These are phyloP conservation scores for Daedaleopsis sinensis DNA, from an alignment of 768 basidiomycete genomes.

Conservation along the genomic window DNA sequence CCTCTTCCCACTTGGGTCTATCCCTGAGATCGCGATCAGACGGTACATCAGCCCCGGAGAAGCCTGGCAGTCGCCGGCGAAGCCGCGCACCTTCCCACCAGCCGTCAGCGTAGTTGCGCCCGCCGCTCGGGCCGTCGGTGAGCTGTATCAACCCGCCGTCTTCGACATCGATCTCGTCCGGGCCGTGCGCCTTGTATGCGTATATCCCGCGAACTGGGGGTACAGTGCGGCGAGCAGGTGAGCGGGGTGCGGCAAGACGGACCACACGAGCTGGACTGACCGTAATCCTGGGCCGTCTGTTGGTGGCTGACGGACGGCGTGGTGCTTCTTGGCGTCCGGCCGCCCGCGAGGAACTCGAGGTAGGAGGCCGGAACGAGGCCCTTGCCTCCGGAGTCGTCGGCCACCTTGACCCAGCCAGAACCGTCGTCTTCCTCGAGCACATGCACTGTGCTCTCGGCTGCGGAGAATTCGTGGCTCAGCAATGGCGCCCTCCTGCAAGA, in stretches of 20 bases:
- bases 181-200: conserved; percentile 71
- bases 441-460: conserved; percentile 66
- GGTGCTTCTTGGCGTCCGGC: conserved; percentile 20
- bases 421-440: conserved; percentile 83
- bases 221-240: background rate
- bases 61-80: background rate
- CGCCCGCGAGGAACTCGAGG: conserved; percentile 44
- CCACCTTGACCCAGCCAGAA: conserved; percentile 85
- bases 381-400: conserved; percentile 54
- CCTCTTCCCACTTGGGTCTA: conserved; percentile 59
- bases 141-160: conserved; percentile 69
- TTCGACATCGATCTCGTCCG: conserved; percentile 65
- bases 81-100: conserved; percentile 80
- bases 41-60: conserved; percentile 11
- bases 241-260: background rate
- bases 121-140: conserved; percentile 60
- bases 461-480: conserved; percentile 7
- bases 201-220: conserved; percentile 78
- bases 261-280: conserved; percentile 39
- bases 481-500: background rate
- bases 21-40: conserved; percentile 47
- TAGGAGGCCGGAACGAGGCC: conserved; percentile 90
- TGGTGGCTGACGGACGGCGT: conserved; percentile 16
- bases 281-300: conserved; percentile 49
- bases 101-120: conserved; percentile 71